phyloP scores from a whole-genome alignment of 2,329 filamentous ascomycete genomes.

The Leptodontidium sp. region DNA sequence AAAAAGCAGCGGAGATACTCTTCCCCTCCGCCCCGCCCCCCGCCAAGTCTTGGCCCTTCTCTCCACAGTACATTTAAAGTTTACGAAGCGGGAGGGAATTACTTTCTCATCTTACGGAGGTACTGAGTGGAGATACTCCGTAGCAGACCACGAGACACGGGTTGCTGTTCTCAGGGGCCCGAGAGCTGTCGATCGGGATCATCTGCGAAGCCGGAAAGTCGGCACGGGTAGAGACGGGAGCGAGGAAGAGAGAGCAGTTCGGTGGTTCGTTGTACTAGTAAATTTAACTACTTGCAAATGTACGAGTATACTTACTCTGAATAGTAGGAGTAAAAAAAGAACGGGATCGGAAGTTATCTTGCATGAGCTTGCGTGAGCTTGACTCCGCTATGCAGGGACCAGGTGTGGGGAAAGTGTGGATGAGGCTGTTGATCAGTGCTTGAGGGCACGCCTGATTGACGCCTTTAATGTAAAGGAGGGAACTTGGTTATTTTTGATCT shows the following conservation, averaged over 20 bases:
- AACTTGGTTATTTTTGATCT: neutral
- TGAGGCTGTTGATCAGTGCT: neutral
- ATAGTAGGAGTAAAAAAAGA: neutral
- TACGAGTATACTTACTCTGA: too few relatives aligned
- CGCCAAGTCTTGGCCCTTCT: neutral
- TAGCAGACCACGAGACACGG: neutral
- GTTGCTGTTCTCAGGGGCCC: neutral
- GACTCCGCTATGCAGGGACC: constrained; percentile 1
- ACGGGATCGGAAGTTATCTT: constrained; percentile 10
- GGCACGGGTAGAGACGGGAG: constrained; percentile 8
- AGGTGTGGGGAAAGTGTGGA: constrained; percentile 2
- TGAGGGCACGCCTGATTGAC: neutral
- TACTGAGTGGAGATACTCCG: too few relatives aligned
- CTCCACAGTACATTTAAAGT: neutral
- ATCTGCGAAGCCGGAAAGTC: constrained; percentile 13
- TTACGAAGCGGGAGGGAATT: neutral
- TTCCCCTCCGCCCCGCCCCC: constrained; percentile 14
- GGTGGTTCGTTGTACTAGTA: too few relatives aligned
- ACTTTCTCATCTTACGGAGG: neutral
- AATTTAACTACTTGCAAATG: too few relatives aligned
- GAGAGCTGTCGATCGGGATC: constrained; percentile 17
- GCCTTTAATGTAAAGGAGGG: neutral
- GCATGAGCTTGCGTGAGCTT: neutral
- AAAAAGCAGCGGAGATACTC: constrained; percentile 8
- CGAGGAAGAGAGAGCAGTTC: neutral